A percentile compares a stretch with the other conserved stretches of the same genome.
Evolutionary conservation across 495 filamentous ascomycete species (phyloP).

Genomic region (Aspergillus wentii): DNA sequence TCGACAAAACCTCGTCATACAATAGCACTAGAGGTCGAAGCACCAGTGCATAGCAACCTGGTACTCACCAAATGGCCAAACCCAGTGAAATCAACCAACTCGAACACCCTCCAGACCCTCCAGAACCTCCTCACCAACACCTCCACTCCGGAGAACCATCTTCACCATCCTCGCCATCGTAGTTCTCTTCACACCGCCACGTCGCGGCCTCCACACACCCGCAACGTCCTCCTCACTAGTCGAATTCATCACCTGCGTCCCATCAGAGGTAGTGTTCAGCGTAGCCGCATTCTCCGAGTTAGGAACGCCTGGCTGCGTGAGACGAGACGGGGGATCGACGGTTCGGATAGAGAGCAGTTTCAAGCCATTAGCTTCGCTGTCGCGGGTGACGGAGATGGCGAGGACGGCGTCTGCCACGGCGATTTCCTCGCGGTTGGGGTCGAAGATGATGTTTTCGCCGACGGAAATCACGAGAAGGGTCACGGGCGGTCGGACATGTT

Average conservation of each 20-base stretch:
- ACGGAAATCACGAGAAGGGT: constrained; percentile 86
- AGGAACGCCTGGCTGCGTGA: constrained; percentile 65
- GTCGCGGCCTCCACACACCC: constrained; percentile 73
- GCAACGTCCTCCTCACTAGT: constrained; percentile 51
- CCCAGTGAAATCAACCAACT: constrained; percentile 34
- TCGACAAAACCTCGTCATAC: no score
- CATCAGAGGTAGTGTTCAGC: constrained; percentile 31
- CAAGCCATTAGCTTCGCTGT: constrained; percentile 25
- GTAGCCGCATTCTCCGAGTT: constrained; percentile 66
- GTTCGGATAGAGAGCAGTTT: constrained; percentile 59
- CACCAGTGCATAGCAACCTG: no score
- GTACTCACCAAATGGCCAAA: no score
- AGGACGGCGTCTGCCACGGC: constrained; percentile 85
- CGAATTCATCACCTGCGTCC: constrained; percentile 18
- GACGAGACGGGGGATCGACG: constrained; percentile 65
- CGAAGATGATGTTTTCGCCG: constrained; percentile 86
- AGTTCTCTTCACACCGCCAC: constrained; percentile 68
- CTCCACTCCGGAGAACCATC: constrained; percentile 61
- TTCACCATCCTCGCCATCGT: constrained; percentile 63
- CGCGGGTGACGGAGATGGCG: constrained; percentile 63
- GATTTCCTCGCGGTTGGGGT: constrained; percentile 84
- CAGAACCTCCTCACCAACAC: constrained; percentile 80
- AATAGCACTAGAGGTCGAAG: no score
- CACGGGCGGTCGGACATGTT: constrained; percentile 62
- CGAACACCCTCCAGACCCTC: constrained; percentile 62